Conservation (phyloP, 495 filamentous ascomycete genomes). For the Elaphomyces granulatus region DNA sequence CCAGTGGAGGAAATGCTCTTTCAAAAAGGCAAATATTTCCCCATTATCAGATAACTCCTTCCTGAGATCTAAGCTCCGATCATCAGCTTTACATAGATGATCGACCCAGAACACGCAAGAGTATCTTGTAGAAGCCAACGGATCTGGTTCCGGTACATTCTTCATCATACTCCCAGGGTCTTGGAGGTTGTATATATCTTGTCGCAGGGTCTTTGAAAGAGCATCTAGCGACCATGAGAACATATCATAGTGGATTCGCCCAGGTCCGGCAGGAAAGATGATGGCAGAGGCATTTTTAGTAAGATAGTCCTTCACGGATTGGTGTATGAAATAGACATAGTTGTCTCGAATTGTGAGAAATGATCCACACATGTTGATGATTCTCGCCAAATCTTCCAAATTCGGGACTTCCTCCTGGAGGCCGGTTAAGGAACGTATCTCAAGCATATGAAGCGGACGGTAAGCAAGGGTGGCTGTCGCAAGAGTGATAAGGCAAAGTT, state of each 20-base stretch:
- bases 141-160: slow-evolving; percentile 5
- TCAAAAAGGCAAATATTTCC: slow-evolving; percentile 11
- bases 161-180: slow-evolving; percentile 1
- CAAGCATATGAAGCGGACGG: slow-evolving; percentile 6
- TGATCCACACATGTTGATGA: slow-evolving; percentile 10
- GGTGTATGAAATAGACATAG: slow-evolving; percentile 25
- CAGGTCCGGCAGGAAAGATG: slow-evolving; percentile 12
- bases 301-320: slow-evolving; percentile 31
- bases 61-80: not conserved
- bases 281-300: not conserved
- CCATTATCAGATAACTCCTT: not conserved
- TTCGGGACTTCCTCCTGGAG: not conserved
- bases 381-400: slow-evolving; percentile 1
- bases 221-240: slow-evolving; percentile 15
- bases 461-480: not conserved
- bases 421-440: slow-evolving; percentile 5
- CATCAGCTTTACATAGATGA: slow-evolving; percentile 15
- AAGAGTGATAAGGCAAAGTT: not conserved
- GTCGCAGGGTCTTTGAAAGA: slow-evolving; percentile 8
- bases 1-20: slow-evolving; percentile 22
- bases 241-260: slow-evolving; percentile 15
- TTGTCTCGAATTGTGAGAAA: slow-evolving; percentile 14
- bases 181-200: slow-evolving; percentile 11
- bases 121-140: slow-evolving; percentile 14
- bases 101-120: slow-evolving; percentile 28